These are phyloP conservation scores for Byssoonygena ceratinophila DNA, from an alignment of 2,329 filamentous ascomycete genomes.

Conservation along the genomic window DNA sequence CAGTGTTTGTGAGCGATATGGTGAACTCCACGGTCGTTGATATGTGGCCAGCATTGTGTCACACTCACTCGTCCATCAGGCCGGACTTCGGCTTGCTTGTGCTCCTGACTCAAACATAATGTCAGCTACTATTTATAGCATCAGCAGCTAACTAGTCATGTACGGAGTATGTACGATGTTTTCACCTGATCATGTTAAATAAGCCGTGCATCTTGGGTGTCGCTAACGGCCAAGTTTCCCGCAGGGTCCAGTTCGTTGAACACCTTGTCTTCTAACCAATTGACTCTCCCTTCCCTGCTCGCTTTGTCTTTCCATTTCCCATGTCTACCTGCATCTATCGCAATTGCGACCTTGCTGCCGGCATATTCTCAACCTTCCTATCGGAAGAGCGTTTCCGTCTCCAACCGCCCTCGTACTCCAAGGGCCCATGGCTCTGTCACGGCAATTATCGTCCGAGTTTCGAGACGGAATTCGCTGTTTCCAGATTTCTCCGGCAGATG, in stretches of 20 bases:
- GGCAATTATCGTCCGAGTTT: not conserved
- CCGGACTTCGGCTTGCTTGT: not conserved
- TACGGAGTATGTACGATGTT: constrained; percentile 1
- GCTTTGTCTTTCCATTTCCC: not conserved
- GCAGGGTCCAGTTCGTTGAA: not conserved
- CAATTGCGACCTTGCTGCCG: not conserved
- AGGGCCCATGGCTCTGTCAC: constrained; percentile 1
- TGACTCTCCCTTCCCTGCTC: not conserved
- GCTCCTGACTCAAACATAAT: not conserved
- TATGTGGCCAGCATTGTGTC: no score
- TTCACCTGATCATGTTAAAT: not conserved
- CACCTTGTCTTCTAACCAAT: not conserved
- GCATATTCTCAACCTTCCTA: not conserved
- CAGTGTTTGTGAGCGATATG: no score
- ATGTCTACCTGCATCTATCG: not conserved
- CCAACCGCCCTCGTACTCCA: not conserved
- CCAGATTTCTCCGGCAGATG: constrained; percentile 1
- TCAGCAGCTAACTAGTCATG: not conserved
- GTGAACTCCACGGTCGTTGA: no score
- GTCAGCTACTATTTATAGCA: not conserved
- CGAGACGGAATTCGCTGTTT: not conserved
- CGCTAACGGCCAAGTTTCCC: not conserved
- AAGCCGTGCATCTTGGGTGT: not conserved
- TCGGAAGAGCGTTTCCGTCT: not conserved
- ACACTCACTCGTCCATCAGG: not conserved